These are phyloP conservation scores for Ustilago xerochloae DNA, from an alignment of 1,284 basidiomycete genomes.

Conservation along the genomic window DNA sequence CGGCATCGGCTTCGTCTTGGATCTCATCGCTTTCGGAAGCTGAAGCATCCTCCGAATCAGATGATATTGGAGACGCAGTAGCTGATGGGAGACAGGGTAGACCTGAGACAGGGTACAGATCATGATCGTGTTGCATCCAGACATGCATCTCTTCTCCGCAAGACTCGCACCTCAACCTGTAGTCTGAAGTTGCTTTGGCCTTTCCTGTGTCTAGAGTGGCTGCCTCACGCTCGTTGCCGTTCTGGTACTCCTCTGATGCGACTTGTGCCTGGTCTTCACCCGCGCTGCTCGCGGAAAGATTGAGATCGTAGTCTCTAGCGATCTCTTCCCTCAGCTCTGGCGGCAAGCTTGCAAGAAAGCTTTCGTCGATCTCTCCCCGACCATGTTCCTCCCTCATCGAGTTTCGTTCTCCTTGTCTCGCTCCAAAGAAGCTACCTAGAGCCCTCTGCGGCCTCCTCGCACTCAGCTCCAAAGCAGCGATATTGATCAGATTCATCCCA, in stretches of 20 bases:
- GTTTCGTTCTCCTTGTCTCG: background rate
- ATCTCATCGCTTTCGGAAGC: background rate
- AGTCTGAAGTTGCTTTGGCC: background rate
- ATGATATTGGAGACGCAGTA: background rate
- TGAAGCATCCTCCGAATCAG: background rate
- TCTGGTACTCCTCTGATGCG: background rate
- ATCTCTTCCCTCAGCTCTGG: conserved; percentile 50
- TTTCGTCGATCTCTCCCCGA: conserved; percentile 28
- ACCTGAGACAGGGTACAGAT: conserved; percentile 40
- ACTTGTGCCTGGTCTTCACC: background rate
- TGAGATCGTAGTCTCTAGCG: conserved; percentile 46
- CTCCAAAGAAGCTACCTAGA: conserved; percentile 41
- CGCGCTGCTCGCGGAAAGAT: background rate
- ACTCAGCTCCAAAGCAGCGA: conserved; percentile 56
- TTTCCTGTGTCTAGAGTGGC: no score
- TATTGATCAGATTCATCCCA: conserved; percentile 58
- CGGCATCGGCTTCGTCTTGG: background rate
- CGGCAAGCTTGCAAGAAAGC: conserved; percentile 42
- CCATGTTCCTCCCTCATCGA: background rate
- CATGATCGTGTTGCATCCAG: conserved; percentile 63
- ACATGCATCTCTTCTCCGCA: conserved; percentile 47
- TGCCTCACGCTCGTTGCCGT: no score
- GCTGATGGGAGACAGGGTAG: conserved; percentile 10
- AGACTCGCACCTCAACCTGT: conserved; percentile 10
- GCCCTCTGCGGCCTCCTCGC: conserved; percentile 37